Evolutionary conservation across 2,329 filamentous ascomycete species (phyloP).

Genomic region (Neofusicoccum parvum): DNA sequence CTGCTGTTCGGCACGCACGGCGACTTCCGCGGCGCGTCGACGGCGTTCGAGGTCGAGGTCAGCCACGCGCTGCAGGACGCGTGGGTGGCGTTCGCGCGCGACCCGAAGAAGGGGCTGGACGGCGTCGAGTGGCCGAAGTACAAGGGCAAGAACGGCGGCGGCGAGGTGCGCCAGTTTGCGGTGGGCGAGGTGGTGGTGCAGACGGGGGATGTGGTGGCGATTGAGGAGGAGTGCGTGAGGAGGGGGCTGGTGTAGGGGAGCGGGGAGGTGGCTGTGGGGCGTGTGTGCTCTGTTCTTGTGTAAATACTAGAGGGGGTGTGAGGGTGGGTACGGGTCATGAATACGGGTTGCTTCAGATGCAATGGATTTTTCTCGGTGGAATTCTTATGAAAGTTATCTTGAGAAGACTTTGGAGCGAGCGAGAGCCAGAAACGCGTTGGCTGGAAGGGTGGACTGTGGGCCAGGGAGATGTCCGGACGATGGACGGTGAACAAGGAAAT

Average conservation of each 20-base stretch:
- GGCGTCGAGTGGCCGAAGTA: conserved; percentile 39
- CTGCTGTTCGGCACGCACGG: conserved; percentile 32
- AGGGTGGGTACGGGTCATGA: not conserved
- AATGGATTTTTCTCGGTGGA: too few relatives aligned
- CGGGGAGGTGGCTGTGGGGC: not conserved
- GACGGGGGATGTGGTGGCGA: conserved; percentile 1
- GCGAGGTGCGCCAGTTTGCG: conserved; percentile 15
- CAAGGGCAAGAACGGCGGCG: conserved; percentile 21
- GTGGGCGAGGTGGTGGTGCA: conserved; percentile 5
- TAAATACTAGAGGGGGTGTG: not conserved
- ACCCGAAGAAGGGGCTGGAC: conserved; percentile 33
- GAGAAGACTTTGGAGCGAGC: too few relatives aligned
- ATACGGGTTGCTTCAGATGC: not conserved
- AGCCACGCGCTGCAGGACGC: conserved; percentile 41
- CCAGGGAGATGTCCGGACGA: too few relatives aligned
- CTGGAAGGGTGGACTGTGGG: too few relatives aligned
- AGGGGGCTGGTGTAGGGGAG: conserved; percentile 9
- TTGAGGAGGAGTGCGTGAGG: conserved; percentile 15
- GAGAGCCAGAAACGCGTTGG: too few relatives aligned
- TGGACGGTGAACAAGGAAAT: not conserved
- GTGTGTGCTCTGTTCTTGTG: not conserved
- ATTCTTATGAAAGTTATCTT: too few relatives aligned
- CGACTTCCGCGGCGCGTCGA: conserved; percentile 24
- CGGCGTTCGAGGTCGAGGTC: conserved; percentile 34
- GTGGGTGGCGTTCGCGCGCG: conserved; percentile 39